A percentile compares a stretch with the other conserved stretches of the same genome.
Conservation (phyloP, 306 rosid species). For the Vachellia pachyceras region DNA sequence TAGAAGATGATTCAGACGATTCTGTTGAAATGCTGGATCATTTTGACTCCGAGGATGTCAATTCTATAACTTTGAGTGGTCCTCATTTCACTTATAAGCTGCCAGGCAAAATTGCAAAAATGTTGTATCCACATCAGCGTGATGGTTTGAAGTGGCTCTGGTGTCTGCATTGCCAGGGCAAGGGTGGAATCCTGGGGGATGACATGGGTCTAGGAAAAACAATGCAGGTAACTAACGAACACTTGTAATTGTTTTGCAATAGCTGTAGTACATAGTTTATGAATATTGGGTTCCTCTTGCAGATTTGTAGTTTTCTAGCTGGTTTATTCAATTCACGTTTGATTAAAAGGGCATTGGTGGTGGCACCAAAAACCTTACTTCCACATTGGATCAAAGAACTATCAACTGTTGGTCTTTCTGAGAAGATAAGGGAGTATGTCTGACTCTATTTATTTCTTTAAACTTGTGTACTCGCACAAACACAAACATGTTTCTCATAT, state of each 20-base stretch:
- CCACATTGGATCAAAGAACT: constrained; percentile 5
- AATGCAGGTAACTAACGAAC: background rate
- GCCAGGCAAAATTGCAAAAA: background rate
- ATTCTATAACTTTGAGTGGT: background rate
- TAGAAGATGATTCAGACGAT: background rate
- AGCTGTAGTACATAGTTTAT: background rate
- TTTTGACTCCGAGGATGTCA: background rate
- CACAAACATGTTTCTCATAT: background rate
- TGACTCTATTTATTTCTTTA: background rate
- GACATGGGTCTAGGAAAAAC: constrained; percentile 8
- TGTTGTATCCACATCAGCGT: constrained; percentile 6
- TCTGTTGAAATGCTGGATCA: background rate
- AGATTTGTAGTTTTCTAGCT: constrained; percentile 6
- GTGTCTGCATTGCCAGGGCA: background rate
- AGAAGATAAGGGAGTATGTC: background rate
- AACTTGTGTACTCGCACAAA: background rate
- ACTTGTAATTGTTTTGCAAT: background rate
- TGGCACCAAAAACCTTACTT: constrained; percentile 3
- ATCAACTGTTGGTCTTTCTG: background rate
- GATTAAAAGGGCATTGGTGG: constrained; percentile 1
- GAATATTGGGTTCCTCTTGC: background rate
- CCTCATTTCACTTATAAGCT: background rate
- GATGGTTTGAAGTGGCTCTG: constrained; percentile 7
- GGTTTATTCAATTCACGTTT: background rate
- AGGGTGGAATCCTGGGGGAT: background rate